Percentiles rank a stretch among this genome's conserved stretches.
Conservation (phyloP, 495 filamentous ascomycete species). For the Daldinia bambusicola region DNA sequence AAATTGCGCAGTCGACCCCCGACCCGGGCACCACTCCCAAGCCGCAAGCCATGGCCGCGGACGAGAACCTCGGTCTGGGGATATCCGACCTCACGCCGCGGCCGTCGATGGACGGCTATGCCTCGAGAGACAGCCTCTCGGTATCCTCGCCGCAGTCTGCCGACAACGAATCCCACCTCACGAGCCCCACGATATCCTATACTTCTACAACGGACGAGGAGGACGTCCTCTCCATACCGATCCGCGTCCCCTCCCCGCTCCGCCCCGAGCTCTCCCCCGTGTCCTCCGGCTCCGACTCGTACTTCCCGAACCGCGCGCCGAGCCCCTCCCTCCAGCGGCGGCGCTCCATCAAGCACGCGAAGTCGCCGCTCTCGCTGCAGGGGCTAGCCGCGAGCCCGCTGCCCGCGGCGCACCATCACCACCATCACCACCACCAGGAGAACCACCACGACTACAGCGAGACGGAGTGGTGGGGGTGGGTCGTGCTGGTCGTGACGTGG, state of each 20-base stretch:
- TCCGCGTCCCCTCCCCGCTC: constrained; percentile 47
- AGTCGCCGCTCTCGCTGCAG: constrained; percentile 68
- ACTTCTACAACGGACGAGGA: constrained; percentile 84
- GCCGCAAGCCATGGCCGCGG: constrained; percentile 12
- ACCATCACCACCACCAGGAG: constrained; percentile 49
- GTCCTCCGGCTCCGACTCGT: constrained; percentile 72
- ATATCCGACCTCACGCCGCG: constrained; percentile 61
- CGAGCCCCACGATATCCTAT: constrained; percentile 69
- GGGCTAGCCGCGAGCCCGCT: constrained; percentile 58
- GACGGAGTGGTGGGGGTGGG: constrained; percentile 97
- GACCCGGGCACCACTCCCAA: constrained; percentile 23
- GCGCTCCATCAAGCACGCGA: constrained; percentile 64
- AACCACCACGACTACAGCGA: constrained; percentile 89
- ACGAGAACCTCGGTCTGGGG: constrained; percentile 54
- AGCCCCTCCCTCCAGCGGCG: constrained; percentile 56
- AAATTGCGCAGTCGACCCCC: constrained; percentile 34
- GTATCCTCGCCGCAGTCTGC: constrained; percentile 43
- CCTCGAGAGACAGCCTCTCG: constrained; percentile 41
- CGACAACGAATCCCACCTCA: constrained; percentile 49
- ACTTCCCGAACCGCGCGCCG: constrained; percentile 60
- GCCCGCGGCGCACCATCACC: constrained; percentile 49
- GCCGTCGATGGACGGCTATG: constrained; percentile 59
- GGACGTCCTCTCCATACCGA: constrained; percentile 63
- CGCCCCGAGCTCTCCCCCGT: constrained; percentile 58
- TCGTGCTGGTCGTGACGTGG: constrained; percentile 90